Evolutionary conservation across 352 stramenopile genomes (phyloP).

Genomic region (Phytophthora multivora): DNA sequence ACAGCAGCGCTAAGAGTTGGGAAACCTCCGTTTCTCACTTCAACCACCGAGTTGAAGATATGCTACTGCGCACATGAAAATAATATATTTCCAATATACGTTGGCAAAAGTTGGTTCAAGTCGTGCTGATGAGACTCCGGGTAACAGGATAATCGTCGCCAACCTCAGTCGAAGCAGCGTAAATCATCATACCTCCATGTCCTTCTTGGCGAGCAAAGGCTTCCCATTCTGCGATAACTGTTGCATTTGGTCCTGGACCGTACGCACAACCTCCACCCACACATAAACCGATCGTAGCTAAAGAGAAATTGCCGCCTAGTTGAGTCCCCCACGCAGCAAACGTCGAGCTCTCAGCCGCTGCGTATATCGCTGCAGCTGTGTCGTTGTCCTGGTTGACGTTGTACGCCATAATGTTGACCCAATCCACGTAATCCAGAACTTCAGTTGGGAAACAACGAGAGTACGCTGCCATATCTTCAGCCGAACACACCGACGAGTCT

Average conservation of each 20-base stretch:
- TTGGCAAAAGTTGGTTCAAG: neutral
- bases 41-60: neutral
- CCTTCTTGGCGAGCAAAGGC: constrained; percentile 38
- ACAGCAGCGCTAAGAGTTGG: neutral
- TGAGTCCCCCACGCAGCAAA: constrained; percentile 60
- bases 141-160: constrained; percentile 54
- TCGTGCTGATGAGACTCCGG: constrained; percentile 43
- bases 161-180: constrained; percentile 63
- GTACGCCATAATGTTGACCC: constrained; percentile 88
- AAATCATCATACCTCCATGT: constrained; percentile 79
- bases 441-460: constrained; percentile 63
- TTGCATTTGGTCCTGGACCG: constrained; percentile 60
- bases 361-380: constrained; percentile 56
- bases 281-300: constrained; percentile 67
- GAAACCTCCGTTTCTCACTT: neutral
- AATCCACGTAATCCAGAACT: constrained; percentile 65
- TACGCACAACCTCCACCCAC: constrained; percentile 57
- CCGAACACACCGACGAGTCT: constrained; percentile 61
- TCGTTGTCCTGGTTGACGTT: constrained; percentile 60
- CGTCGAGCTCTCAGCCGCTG: constrained; percentile 51
- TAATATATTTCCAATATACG: neutral
- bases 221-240: constrained; percentile 60
- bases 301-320: constrained; percentile 49
- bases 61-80: neutral
- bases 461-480: constrained; percentile 41